Evolutionary conservation across 345 rosid genomes (phyloP), one percentile per base, ranked within the genome.

Genomic region (Citrus cavaleriei): DNA sequence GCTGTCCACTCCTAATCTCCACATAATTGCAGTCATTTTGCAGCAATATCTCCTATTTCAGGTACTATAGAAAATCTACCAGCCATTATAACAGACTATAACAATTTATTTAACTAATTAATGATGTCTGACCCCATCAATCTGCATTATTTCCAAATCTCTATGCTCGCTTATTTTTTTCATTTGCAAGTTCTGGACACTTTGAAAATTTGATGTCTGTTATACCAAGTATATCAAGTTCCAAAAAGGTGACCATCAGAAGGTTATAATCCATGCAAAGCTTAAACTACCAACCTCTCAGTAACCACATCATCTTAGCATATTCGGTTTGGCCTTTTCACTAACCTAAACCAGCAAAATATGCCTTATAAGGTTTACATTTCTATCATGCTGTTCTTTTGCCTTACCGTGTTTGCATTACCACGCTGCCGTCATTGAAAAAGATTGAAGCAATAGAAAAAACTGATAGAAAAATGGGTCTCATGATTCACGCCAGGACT

Each of bases 281-380:
- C 21, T 51, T 30, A 32, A 72, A 32, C 35, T 49, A 22, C 28
- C 28, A 55, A 7, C 60, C 51, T 42, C 13, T 9, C 21, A 25
- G 54, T 28, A 40, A 38, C 72, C 25, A 21, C 25, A 67, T 67
- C 46, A 35, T 10, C 2, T 67, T 42, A 62, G 62, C 42, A 57
- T 70, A 49, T 73, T 38, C 34, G 12, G 64, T 58, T 67, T 59
- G 65, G 58, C 77, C 83, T 81, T 72, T 81, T 72, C 59, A 63
- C 77, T 68, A 70, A 6, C 22, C 42, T 46, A 71, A 71, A 13
- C 61, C 27, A 54, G 27, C 40, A 51, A 71, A 46, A 14, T 9
- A 25, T 27, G 73, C 27, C 18, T 30, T 19, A 19, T 4, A 71
- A 71, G 61, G 38, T 71, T 34, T 18, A 30, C 59, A 8, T 28